These are phyloP conservation scores for Bipolaris gigantea DNA, from an alignment of 2,329 filamentous ascomycete genomes.

Conservation along the genomic window DNA sequence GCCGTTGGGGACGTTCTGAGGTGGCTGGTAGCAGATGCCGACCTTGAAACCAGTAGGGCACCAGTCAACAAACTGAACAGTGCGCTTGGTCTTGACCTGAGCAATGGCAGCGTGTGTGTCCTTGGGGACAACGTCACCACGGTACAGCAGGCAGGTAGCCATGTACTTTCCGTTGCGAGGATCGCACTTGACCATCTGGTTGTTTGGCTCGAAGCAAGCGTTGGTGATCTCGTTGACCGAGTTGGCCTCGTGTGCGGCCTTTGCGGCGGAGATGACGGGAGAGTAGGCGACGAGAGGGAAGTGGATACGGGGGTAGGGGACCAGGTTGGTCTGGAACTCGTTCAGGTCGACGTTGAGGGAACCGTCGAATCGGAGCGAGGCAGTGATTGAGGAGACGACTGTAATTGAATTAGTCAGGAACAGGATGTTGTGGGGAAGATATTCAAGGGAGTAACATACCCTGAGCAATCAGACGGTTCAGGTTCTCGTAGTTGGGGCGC, in stretches of 20 bases:
- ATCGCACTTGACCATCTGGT: constrained; percentile 99
- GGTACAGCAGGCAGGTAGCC: constrained; percentile 97
- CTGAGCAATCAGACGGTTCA: constrained; percentile 98
- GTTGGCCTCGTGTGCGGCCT: constrained; percentile 97
- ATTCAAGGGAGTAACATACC: constrained; percentile 54
- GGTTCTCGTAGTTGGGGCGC: constrained; percentile 97
- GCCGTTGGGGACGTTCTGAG: constrained; percentile 92
- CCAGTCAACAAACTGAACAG: constrained; percentile 99
- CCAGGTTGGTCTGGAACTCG: constrained; percentile 99
- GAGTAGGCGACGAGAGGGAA: constrained; percentile 98
- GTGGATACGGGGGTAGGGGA: constrained; percentile 98
- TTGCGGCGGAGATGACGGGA: constrained; percentile 90
- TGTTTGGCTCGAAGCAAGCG: constrained; percentile 99
- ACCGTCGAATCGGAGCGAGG: constrained; percentile 96
- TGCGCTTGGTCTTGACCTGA: constrained; percentile 98
- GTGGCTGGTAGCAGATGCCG: constrained; percentile 99
- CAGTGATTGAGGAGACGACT: constrained; percentile 98
- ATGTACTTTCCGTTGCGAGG: constrained; percentile 99
- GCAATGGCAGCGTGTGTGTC: constrained; percentile 91
- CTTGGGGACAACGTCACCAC: constrained; percentile 96
- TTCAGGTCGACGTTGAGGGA: constrained; percentile 99
- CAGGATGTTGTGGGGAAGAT: neutral
- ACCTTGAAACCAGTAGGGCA: constrained; percentile 99
- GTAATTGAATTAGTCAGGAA: constrained; percentile 7
- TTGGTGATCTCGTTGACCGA: constrained; percentile 98